These are phyloP conservation scores for Ulmus americana DNA, from an alignment of 331 rosid genomes.

Conservation along the genomic window DNA sequence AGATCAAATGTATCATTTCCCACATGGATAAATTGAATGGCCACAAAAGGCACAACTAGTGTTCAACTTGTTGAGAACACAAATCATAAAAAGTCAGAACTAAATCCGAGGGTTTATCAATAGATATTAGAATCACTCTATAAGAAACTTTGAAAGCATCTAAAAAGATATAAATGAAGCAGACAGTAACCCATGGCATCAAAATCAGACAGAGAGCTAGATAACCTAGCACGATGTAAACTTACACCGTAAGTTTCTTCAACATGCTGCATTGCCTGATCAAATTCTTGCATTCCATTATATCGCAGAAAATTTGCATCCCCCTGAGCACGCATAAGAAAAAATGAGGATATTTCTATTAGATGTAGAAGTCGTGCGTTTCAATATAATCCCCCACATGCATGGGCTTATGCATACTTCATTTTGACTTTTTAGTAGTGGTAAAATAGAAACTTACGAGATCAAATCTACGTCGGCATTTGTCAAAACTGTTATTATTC, in stretches of 20 bases:
- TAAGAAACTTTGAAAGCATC: not conserved
- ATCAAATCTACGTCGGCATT: conserved; percentile 97
- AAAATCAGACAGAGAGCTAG: conserved; percentile 4
- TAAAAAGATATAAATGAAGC: not conserved
- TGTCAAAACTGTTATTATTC: conserved; percentile 68
- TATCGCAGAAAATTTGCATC: conserved; percentile 78
- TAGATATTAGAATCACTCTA: not conserved
- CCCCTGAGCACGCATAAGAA: conserved; percentile 53
- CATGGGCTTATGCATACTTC: not conserved
- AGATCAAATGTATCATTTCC: conserved; percentile 17
- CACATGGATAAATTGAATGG: not conserved
- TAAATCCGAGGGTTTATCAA: not conserved
- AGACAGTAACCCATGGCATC: not conserved
- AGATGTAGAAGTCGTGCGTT: not conserved
- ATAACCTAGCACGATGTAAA: not conserved
- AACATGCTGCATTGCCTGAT: conserved; percentile 90
- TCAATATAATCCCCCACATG: not conserved
- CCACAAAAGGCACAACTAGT: not conserved
- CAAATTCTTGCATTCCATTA: conserved; percentile 89
- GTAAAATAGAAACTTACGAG: conserved; percentile 47
- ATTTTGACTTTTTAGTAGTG: not conserved
- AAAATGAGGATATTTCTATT: not conserved
- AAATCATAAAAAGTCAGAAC: not conserved
- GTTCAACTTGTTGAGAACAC: not conserved
- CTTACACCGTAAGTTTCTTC: conserved; percentile 89